Base-by-base conservation (phyloP, 1,284 basidiomycete species). In the Lentinus polychrous region DNA sequence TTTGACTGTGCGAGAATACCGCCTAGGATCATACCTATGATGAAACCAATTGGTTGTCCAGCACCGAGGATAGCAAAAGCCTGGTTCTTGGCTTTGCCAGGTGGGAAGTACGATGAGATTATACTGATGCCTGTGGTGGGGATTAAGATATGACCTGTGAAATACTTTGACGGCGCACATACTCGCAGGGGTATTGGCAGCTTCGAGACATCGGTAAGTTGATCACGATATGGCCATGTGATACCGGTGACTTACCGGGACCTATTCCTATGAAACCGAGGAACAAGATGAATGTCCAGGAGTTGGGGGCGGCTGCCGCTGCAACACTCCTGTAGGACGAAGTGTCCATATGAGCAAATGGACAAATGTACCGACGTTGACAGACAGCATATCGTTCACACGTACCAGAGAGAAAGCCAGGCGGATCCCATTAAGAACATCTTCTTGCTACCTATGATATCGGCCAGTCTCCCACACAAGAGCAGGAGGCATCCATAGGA, bases 381-480 rank as follows among this genome's bases (percentile, higher is more conserved):
- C 7, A 15, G 35, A 37, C 6, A 15, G 35, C 7, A 7, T 5
- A 37, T 15, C 14, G 4, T 18, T 37, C 35, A 37, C 35, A 49
- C 57, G 44, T 47, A 61, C 61, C 63, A 65, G 4, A 63, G 39
- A 24, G 60, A 55, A 51, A 66, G 65, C 62, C 62, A 64, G 7
- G 59, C 52, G 8, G 66, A 66, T 1, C 67, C 67, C 8, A 55
- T 38, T 10, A 69, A 49, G 46, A 73, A 73, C 55, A 72, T 63
- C 12, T 54, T 47, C 18, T 65, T 59, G 18, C 66, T 63, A 2
- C 70, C 70, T 15, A 70, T 54, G 31, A 71, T 66, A 44, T 73
- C 71, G 2, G 69, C 68, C 43, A 72, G 50, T 2, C 66, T 62
- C 2, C 71, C 71, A 14, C 57, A 64, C 22, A 67, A 55, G 8